Percentiles rank a stretch among this genome's conserved stretches.
phyloP scores from a whole-genome alignment of 768 basidiomycete genomes.

The Mycena indigotica region DNA sequence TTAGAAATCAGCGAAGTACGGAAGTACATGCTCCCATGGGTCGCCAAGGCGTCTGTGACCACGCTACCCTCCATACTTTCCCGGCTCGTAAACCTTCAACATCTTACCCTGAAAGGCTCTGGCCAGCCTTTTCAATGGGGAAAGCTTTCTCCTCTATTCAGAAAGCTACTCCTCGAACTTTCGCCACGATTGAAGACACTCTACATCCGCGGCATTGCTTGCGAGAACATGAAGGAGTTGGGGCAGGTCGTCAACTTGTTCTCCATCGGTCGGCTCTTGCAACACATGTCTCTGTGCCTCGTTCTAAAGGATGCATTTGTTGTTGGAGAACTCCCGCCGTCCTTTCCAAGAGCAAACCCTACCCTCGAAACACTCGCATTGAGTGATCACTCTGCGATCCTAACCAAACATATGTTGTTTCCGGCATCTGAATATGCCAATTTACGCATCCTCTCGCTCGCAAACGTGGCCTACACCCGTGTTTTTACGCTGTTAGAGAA shows the following conservation, averaged over 20 bases:
- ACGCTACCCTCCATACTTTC: neutral
- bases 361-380: neutral
- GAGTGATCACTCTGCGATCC: neutral
- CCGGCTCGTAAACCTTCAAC: neutral
- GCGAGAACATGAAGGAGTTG: neutral
- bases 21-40: neutral
- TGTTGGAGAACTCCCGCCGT: neutral
- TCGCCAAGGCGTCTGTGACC: neutral
- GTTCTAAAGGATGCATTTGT: neutral
- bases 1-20: neutral
- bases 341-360: neutral
- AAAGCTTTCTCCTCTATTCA: neutral
- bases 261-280: neutral
- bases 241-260: neutral
- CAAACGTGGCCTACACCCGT: neutral
- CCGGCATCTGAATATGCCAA: neutral
- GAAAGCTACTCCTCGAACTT: neutral
- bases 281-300: neutral
- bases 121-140: neutral
- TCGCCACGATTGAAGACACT: neutral
- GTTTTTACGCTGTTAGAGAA: neutral
- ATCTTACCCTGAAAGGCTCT: neutral
- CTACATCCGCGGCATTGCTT: neutral
- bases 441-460: neutral
- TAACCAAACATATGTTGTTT: neutral